A percentile compares a stretch with the other conserved stretches of the same genome.
phyloP scores from a whole-genome alignment of 2,329 filamentous ascomycete species.

The Fonsecaea pedrosoi region DNA sequence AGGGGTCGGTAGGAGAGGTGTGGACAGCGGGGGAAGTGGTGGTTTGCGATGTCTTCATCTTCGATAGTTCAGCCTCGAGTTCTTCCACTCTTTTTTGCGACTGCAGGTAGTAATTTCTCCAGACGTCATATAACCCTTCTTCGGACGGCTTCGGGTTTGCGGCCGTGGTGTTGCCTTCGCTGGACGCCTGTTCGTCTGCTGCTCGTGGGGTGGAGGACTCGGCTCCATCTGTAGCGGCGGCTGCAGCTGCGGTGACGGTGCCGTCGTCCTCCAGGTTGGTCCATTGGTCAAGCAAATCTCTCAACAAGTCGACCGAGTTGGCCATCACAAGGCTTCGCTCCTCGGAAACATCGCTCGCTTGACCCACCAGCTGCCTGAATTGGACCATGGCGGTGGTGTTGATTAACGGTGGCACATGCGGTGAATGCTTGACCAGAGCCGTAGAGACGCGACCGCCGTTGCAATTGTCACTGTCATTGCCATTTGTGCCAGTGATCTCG shows the following conservation, averaged over 20 bases:
- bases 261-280: conserved; percentile 10
- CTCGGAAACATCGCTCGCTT: neutral
- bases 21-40: too few species aligned
- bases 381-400: neutral
- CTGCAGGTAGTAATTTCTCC: neutral
- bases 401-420: neutral
- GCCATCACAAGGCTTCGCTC: conserved; percentile 7
- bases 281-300: conserved; percentile 15
- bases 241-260: too few species aligned
- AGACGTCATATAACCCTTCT: neutral
- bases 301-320: conserved; percentile 10
- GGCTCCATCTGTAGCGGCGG: neutral
- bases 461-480: too few species aligned
- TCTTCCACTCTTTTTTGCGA: neutral
- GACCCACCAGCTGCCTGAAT: neutral
- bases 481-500: neutral
- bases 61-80: neutral
- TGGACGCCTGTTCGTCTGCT: neutral
- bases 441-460: neutral
- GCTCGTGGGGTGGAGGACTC: neutral
- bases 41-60: neutral
- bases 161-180: neutral
- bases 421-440: conserved; percentile 1
- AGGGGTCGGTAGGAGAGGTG: too few species aligned
- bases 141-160: too few species aligned